Evolutionary conservation across 768 basidiomycete species (phyloP), one percentile per base, ranked within the genome.

Genomic region (Naganishia kalamii): DNA sequence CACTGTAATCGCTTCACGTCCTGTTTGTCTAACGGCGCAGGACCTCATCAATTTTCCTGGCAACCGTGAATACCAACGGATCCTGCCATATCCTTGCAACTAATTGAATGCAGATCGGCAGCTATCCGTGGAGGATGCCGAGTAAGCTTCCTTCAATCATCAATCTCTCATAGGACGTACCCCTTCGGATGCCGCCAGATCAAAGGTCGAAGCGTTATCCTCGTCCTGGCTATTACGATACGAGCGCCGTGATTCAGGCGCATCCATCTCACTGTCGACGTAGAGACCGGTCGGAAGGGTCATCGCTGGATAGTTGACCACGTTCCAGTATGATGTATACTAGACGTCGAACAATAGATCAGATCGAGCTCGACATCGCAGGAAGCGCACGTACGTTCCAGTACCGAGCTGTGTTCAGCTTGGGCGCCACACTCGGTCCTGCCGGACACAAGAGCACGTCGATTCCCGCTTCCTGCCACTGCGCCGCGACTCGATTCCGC

Each of bases 311-410:
- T 50, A 50, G 15, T 50, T 50, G 6, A 50, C 49, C 4, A 50
- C 27, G 27, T 50, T 50, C 49, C 49, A 50, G 49, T 50, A 50
- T 19, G 49, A 50, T 25, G 27, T 6, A n/a, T 50, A 50, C 49
- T 50, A 40, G 10, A 8, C 10, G 49, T 29, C 4, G 19, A 17
- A 6, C 27, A 5, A 19, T 30, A 19, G 5, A 11, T 4, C 30
- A 19, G 4, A 50, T 30, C 7, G 21, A 27, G 49, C 19, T 17
- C 25, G 49, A 27, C 17, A 30, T 50, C 4, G 10, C 4, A 13
- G 7, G 1, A 4, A 50, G 29, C 4, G 15, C 17, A 30, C 49
- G 25, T 32, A 50, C 49, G 15, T 50, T 50, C 49, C 49, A 50
- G 29, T 50, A 50, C n/a, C 27, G 49, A 5, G 49, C 49, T 17